Evolutionary conservation across 495 filamentous ascomycete species (phyloP).

Genomic region (Podospora bellae-mahoneyi): DNA sequence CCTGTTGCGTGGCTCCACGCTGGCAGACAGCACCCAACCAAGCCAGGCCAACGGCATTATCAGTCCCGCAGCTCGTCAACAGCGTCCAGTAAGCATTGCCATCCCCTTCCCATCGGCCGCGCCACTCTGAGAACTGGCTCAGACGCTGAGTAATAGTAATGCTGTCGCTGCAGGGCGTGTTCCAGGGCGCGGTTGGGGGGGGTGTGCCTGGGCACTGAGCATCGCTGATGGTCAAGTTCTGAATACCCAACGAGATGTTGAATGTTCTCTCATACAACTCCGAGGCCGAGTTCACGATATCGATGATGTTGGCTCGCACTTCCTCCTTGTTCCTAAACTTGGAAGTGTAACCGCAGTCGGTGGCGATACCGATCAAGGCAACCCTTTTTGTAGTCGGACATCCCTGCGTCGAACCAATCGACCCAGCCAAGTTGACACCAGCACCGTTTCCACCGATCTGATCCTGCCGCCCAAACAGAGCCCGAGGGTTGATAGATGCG

Average conservation of each 20-base stretch:
- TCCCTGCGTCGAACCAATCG: conserved; percentile 76
- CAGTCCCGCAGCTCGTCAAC: conserved; percentile 79
- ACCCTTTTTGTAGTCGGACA: conserved; percentile 87
- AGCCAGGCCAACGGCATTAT: conserved; percentile 82
- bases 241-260: conserved; percentile 87
- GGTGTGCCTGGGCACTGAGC: conserved; percentile 63
- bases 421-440: conserved; percentile 73
- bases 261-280: conserved; percentile 83
- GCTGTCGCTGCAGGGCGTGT: conserved; percentile 61
- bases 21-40: conserved; percentile 91
- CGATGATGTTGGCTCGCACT: conserved; percentile 70
- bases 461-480: conserved; percentile 45
- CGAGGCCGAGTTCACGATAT: conserved; percentile 81
- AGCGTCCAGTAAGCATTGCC: conserved; percentile 91
- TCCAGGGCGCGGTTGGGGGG: conserved; percentile 70
- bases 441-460: conserved; percentile 71
- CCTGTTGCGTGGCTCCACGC: conserved; percentile 47
- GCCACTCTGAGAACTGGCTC: conserved; percentile 86
- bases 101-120: conserved; percentile 61
- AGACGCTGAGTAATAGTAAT: conserved; percentile 74
- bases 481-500: conserved; percentile 28
- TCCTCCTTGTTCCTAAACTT: conserved; percentile 60
- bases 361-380: conserved; percentile 86
- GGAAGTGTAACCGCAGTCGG: conserved; percentile 81
- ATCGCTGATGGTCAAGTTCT: conserved; percentile 75